Evolutionary conservation across 2,329 filamentous ascomycete species (phyloP), one percentile per base, ranked within the genome.

Genomic region (Penicillium olsonii): DNA sequence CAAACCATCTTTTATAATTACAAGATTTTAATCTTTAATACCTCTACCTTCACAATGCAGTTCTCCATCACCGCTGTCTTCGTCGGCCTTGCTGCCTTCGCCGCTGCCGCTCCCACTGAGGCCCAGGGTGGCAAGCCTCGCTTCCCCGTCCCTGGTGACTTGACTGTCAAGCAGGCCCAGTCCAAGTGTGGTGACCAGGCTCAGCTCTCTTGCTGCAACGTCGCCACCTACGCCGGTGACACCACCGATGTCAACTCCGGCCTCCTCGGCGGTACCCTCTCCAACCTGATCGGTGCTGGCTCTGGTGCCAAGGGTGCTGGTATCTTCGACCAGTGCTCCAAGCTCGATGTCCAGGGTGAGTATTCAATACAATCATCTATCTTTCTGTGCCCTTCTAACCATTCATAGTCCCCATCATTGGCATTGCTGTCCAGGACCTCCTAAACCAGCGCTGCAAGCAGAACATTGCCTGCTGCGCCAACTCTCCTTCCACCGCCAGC

Each of bases 321-420:
- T 62, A 48, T 73, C 56, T 71, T 73, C 56, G 56, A 69, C 50
- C 62, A 71, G 62, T 73, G 70, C 69, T 68, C 68, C 60, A 68
- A 70, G 63, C 62, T 73, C 33, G 55, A 60, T 38, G 14, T 61
- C 26, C 48, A 60, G 42, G 7, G 69, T 72, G 62, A 44, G 68
- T 51, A n/a, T 26, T 2, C 8, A 7, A 14, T 19, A 8, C 12
- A 14, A 1, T 3, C 6, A 22, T 17, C 4, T 6, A n/a, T n/a
- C 0, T 20, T 10, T 14, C 9, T 1, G 2, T 4, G 1, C 10
- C 4, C 9, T 6, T 14, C 39, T 54, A 42, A 54, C 26, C 7
- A 5, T 11, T 10, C 15, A 2, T 42, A 64, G 57, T 64, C 31
- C 22, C 52, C 45, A 42, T 68, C 35, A 52, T 68, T 26, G 66